Conservation (phyloP, 2,329 filamentous ascomycete species). For the Aspergillus fischeri region DNA sequence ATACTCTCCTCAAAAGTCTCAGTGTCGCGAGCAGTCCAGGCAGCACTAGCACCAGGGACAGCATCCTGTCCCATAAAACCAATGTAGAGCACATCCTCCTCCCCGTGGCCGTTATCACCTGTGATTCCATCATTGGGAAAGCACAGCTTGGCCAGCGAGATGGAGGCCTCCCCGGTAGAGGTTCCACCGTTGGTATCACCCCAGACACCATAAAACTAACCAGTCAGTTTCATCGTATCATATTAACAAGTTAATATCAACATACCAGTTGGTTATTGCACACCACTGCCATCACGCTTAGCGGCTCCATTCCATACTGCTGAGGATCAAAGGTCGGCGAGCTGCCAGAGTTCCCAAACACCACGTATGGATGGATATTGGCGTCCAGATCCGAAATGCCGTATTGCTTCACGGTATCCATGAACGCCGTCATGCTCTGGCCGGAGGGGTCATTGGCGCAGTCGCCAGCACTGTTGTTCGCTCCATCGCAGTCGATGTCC, state of each 20-base stretch:
- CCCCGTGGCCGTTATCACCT: slow-evolving; percentile 54
- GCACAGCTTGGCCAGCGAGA: slow-evolving; percentile 56
- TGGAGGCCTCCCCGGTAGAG: slow-evolving; percentile 54
- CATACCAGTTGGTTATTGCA: slow-evolving; percentile 48
- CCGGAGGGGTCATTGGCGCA: slow-evolving; percentile 44
- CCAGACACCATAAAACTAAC: slow-evolving; percentile 56
- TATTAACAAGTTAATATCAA: not conserved
- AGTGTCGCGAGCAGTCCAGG: slow-evolving; percentile 47
- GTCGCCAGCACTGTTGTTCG: slow-evolving; percentile 42
- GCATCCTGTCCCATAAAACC: slow-evolving; percentile 56
- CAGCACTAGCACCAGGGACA: slow-evolving; percentile 53
- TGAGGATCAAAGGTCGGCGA: slow-evolving; percentile 41
- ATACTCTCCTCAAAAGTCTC: slow-evolving; percentile 46
- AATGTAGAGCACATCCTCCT: slow-evolving; percentile 59
- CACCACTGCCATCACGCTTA: slow-evolving; percentile 55
- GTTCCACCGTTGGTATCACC: slow-evolving; percentile 59
- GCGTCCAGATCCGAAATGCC: slow-evolving; percentile 47
- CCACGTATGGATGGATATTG: slow-evolving; percentile 52
- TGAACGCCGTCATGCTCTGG: slow-evolving; percentile 46
- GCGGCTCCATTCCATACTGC: slow-evolving; percentile 44
- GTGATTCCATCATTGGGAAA: slow-evolving; percentile 50
- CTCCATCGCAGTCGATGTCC: slow-evolving; percentile 58
- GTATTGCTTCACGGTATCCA: slow-evolving; percentile 36
- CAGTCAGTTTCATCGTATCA: no score
- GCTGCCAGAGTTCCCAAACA: slow-evolving; percentile 48